These are phyloP conservation scores for Pyrenochaeta sp. DNA, from an alignment of 2,329 filamentous ascomycete species.

Conservation along the genomic window DNA sequence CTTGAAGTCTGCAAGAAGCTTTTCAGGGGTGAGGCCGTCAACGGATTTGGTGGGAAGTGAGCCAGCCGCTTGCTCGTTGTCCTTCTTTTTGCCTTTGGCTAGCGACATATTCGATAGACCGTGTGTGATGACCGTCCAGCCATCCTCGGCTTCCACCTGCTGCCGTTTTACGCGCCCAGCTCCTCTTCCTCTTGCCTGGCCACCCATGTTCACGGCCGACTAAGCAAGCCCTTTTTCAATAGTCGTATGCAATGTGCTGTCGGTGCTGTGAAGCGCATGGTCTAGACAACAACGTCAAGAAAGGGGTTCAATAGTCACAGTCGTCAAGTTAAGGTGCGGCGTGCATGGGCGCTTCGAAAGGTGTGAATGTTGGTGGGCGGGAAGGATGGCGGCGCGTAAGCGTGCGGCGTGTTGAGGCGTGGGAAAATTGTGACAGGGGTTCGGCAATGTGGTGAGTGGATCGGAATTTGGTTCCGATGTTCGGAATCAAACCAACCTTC, in stretches of 20 bases:
- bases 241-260: not conserved
- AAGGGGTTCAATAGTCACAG: constrained; percentile 1
- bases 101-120: constrained; percentile 19
- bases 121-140: constrained; percentile 50
- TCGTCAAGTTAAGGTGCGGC: constrained; percentile 31
- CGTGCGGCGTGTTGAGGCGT: not conserved
- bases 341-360: constrained; percentile 30
- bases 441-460: not conserved
- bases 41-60: constrained; percentile 27
- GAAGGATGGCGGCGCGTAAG: constrained; percentile 1
- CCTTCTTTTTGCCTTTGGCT: not conserved
- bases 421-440: not conserved
- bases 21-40: constrained; percentile 34
- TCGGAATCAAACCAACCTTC: not conserved
- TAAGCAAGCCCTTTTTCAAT: not conserved
- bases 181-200: not conserved
- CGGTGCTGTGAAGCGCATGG: not conserved
- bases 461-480: not conserved
- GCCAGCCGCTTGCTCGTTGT: not conserved
- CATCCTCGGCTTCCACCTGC: constrained; percentile 40
- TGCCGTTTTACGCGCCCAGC: constrained; percentile 40
- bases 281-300: not conserved
- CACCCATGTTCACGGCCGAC: constrained; percentile 3
- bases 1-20: constrained; percentile 31
- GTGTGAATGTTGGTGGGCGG: not conserved